A percentile compares a stretch with the other conserved stretches of the same genome.
Evolutionary conservation across 768 basidiomycete genomes (phyloP).

Genomic region (Sporobolomyces roseus): DNA sequence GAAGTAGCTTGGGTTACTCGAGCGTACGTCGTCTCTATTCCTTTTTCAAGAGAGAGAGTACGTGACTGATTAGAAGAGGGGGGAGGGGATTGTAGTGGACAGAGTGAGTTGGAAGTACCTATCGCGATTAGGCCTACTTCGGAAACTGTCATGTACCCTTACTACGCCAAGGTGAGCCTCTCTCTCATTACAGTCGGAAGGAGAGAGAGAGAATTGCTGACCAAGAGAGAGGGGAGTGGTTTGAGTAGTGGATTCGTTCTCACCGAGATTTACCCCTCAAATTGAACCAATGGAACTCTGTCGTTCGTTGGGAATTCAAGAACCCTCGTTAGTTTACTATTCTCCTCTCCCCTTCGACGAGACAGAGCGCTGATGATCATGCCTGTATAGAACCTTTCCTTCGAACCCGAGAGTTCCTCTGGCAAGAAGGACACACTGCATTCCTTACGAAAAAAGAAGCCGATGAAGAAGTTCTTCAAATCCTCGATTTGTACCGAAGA

Average conservation of each 20-base stretch:
- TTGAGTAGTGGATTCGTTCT: slow-evolving; percentile 77
- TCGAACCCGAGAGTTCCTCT: slow-evolving; percentile 98
- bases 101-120: slow-evolving; percentile 89
- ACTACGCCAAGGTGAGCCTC: slow-evolving; percentile 70
- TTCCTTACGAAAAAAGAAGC: slow-evolving; percentile 83
- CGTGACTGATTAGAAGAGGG: not conserved
- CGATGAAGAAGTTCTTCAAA: slow-evolving; percentile 82
- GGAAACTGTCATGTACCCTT: slow-evolving; percentile 99
- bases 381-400: slow-evolving; percentile 81
- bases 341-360: not conserved
- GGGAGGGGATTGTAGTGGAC: slow-evolving; percentile 61
- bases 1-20: slow-evolving; percentile 99
- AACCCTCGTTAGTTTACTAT: slow-evolving; percentile 68
- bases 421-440: slow-evolving; percentile 99
- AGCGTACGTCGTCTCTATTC: slow-evolving; percentile 60
- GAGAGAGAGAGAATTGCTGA: not conserved
- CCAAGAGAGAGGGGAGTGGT: no score
- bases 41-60: not conserved
- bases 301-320: slow-evolving; percentile 99
- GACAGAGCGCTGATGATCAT: not conserved
- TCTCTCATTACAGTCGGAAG: not conserved
- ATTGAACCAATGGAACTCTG: slow-evolving; percentile 98
- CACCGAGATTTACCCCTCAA: slow-evolving; percentile 96
- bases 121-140: slow-evolving; percentile 98
- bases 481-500: slow-evolving; percentile 89